Conservation (phyloP, 139 green algal species). For the Edaphochlamys debaryana region DNA sequence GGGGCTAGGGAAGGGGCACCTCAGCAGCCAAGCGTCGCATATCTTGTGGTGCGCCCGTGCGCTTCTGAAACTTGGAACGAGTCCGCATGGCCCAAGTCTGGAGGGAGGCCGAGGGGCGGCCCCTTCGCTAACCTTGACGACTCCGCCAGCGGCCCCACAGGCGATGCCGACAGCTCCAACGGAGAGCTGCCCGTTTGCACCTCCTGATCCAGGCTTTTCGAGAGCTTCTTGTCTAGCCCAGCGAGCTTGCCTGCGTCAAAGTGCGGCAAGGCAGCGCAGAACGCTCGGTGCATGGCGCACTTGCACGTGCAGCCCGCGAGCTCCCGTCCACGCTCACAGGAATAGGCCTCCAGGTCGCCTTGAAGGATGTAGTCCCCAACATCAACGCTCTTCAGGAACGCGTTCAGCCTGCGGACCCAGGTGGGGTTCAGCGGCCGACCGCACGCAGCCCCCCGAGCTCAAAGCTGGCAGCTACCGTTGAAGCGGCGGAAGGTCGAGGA, state of each 20-base stretch:
- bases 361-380: conserved; percentile 89
- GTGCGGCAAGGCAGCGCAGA: too few relatives aligned
- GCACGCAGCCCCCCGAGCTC: background rate
- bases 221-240: conserved; percentile 98
- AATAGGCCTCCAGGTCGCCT: conserved; percentile 93
- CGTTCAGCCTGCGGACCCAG: conserved; percentile 73
- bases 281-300: too few relatives aligned
- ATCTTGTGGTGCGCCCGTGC: too few relatives aligned
- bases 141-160: conserved; percentile 88
- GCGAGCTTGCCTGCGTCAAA: conserved; percentile 94
- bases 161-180: conserved; percentile 80
- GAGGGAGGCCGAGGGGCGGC: too few relatives aligned
- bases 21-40: too few relatives aligned
- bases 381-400: conserved; percentile 92
- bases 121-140: conserved; percentile 61
- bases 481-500: conserved; percentile 18
- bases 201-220: conserved; percentile 90
- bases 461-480: conserved; percentile 16
- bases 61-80: too few relatives aligned
- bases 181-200: conserved; percentile 79
- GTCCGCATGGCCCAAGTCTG: too few relatives aligned
- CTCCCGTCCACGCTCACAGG: conserved; percentile 81
- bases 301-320: too few relatives aligned
- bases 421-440: background rate
- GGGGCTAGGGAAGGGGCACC: too few relatives aligned